Base-by-base conservation (phyloP, 2,329 filamentous ascomycete genomes). In the Pyrenophora seminiperda region DNA sequence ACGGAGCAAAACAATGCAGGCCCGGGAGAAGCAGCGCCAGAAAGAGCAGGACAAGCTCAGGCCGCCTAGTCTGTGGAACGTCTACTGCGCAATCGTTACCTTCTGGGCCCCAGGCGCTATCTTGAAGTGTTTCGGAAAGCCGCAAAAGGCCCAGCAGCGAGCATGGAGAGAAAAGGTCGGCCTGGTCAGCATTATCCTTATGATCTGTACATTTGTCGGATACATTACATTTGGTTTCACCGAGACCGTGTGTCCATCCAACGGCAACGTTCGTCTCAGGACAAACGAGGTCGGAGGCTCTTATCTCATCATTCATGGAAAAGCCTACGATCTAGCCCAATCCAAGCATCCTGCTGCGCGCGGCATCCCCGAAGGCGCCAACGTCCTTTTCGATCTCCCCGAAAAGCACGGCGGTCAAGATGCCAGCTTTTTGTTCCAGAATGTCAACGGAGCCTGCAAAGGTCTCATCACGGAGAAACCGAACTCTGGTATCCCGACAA, bases 101-200 rank as follows among this genome's bases (percentile, higher is more conserved):
- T 97, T 97, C 67, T 97, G 94, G 92, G 89, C 85, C 50, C 94
- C 94, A 0, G 87, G 91, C 69, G 89, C 93, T 54, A 75, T 97
- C 20, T 79, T 99, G 46, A 84, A 82, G 59, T 96, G 90, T 74
- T 94, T 91, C 66, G 91, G 92, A 31, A 95, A 89, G 80, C 85
- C 86, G 6, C 82, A 89, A 37, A 94, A 89, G 73, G 91, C 88
- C 13, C 91, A 97, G 73, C 88, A 91, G 69, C 84, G 91, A 66
- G 94, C 94, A 2, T 99, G 94, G 94, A 85, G 94, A 60, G 94
- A 99, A 72, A 99, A 99, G 81, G 95, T 99, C 80, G 94, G 94
- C 2, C 77, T 99, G 50, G 90, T 97, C 76, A 96, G 92, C 75
- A 86, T 99, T 68, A 99, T 99, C 70, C 70, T 96, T 24, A 70